Percentiles rank a stretch among this genome's conserved stretches.
Conservation (phyloP, 352 stramenopile genomes). For the Hyaloperonospora brassicae region DNA sequence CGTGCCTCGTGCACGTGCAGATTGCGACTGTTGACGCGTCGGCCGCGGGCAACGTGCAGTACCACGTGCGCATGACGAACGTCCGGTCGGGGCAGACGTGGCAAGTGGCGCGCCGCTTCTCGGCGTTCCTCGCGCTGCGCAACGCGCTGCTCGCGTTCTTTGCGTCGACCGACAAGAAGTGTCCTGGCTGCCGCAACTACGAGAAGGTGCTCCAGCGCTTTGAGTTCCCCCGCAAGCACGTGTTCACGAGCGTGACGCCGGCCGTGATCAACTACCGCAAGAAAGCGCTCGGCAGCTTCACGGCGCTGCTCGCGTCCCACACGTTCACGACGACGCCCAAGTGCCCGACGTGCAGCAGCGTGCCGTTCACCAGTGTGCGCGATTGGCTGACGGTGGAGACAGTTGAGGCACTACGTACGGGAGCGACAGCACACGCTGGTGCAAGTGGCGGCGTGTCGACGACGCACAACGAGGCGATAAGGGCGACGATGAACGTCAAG, state of each 20-base stretch:
- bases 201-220: conserved; percentile 75
- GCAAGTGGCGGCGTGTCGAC: conserved; percentile 15
- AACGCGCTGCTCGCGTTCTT: conserved; percentile 65
- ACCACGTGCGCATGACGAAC: conserved; percentile 66
- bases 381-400: conserved; percentile 63
- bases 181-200: conserved; percentile 75
- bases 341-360: conserved; percentile 69
- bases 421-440: neutral
- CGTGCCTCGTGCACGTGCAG: conserved; percentile 61
- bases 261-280: conserved; percentile 80
- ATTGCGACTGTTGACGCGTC: conserved; percentile 37
- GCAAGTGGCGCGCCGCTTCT: conserved; percentile 70
- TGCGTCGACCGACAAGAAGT: conserved; percentile 51
- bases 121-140: conserved; percentile 70
- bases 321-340: conserved; percentile 75
- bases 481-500: conserved; percentile 70
- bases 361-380: conserved; percentile 64
- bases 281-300: conserved; percentile 60
- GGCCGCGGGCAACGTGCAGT: conserved; percentile 44
- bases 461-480: conserved; percentile 26
- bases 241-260: conserved; percentile 69
- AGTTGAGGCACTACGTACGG: conserved; percentile 4
- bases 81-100: conserved; percentile 58
- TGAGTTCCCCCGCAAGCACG: conserved; percentile 78
- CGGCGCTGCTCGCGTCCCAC: conserved; percentile 66